Percentiles rank a stretch among this genome's conserved stretches.
Conservation (phyloP, 1,284 basidiomycete species). For the Neotropicomus parvogracilis region DNA sequence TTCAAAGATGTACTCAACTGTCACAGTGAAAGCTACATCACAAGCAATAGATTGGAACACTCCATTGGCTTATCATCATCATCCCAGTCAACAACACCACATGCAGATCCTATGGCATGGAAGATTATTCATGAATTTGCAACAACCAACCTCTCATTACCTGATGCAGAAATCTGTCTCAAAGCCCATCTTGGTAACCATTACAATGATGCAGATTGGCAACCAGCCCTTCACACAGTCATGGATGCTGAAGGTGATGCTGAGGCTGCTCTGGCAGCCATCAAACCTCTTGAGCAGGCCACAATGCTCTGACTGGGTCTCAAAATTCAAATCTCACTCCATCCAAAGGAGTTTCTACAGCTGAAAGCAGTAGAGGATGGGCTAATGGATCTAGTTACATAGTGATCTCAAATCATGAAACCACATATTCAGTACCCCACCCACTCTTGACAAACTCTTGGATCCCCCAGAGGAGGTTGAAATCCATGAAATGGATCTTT, state of each 20-base stretch:
- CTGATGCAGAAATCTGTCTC: neutral
- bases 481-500: no score
- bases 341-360: neutral
- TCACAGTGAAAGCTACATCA: no score
- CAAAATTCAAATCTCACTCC: neutral
- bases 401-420: no score
- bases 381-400: no score
- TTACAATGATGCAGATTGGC: neutral
- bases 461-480: no score
- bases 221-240: neutral
- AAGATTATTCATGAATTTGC: neutral
- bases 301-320: neutral
- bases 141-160: neutral
- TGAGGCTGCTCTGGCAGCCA: neutral
- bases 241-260: neutral
- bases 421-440: no score
- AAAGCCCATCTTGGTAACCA: neutral
- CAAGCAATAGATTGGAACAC: no score
- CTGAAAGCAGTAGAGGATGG: neutral
- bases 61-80: neutral
- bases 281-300: neutral
- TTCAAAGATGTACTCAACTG: no score
- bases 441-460: no score
- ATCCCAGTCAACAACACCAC: neutral
- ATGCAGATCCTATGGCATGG: neutral